Evolutionary conservation across 768 basidiomycete species (phyloP), one percentile per base, ranked within the genome.

Genomic region (Daedalea quercina): DNA sequence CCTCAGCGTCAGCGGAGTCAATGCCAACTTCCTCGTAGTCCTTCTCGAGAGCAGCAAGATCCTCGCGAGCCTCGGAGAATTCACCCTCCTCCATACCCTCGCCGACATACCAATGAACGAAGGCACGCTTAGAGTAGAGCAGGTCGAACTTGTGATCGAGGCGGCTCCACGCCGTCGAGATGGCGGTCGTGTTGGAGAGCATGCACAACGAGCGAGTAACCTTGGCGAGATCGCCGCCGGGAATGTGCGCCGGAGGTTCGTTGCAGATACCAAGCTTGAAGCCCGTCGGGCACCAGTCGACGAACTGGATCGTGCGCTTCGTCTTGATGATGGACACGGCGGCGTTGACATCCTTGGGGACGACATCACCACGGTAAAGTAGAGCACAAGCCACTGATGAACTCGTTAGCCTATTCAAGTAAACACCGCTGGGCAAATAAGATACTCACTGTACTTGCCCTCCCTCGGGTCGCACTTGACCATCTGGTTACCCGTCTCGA

Each of bases 41-140:
- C 71, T 93, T 96, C 78, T 97, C 95, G 51, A 99, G 84, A n/a
- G 95, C 95, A n/a, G 95, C 96, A 53, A 99, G 85, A 69, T 99
- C 95, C 74, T 99, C 96, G 55, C 95, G 88, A 19, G 95, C 95
- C 76, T 97, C 95, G 19, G 92, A 94, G 76, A 98, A 97, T 75
- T 99, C 95, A 68, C 95, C 95, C 80, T 87, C 84, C 67, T 87
- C 82, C 83, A 87, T 87, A 65, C 85, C 83, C 68, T 87, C 84
- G 55, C 85, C 82, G 54, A 85, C 84, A 68, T 89, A 81, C 80
- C 79, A 77, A 66, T 79, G 75, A 9, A 76, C 73, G 58, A 78
- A 74, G 9, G 74, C 74, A 58, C 73, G 74, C 67, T 74, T 81
- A 48, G 84, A 85, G 74, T 87, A 87, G 37, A 88, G 76, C 43